phyloP scores from a whole-genome alignment of 371 early-diverging fungal genomes.

The Mucor sp. region DNA sequence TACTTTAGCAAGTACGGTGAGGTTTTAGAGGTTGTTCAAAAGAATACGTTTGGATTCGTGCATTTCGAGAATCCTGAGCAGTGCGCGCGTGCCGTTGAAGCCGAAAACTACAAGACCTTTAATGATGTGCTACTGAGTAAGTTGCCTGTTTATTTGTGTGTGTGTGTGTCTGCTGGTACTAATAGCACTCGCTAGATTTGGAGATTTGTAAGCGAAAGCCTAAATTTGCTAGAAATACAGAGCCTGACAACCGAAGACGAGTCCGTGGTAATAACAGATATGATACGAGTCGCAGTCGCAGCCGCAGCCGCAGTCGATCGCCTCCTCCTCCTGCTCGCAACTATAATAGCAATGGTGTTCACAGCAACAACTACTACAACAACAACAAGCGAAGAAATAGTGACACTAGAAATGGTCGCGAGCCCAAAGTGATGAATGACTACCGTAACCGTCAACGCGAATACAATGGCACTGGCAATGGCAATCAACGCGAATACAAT shows the following conservation, averaged over 20 bases:
- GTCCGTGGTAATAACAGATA: slow-evolving; percentile 6
- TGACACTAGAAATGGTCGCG: not conserved
- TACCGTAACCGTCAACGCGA: not conserved
- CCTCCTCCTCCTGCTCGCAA: not conserved
- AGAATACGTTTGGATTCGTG: slow-evolving; percentile 43
- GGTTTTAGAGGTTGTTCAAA: slow-evolving; percentile 42
- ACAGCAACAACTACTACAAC: not conserved
- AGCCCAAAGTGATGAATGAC: not conserved
- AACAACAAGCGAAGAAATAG: slow-evolving; percentile 5
- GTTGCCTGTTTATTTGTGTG: slow-evolving; percentile 9
- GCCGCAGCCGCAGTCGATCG: not conserved
- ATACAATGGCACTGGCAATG: too few relatives aligned
- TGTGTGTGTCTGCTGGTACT: not conserved
- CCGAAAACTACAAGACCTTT: slow-evolving; percentile 43
- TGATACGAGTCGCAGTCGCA: not conserved
- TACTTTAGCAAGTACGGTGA: slow-evolving; percentile 52
- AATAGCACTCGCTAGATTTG: slow-evolving; percentile 15
- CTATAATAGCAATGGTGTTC: not conserved
- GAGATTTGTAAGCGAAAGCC: slow-evolving; percentile 33
- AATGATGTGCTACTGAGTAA: slow-evolving; percentile 43
- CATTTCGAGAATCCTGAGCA: slow-evolving; percentile 43
- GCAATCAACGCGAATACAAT: not conserved
- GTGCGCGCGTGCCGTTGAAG: slow-evolving; percentile 43
- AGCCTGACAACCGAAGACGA: slow-evolving; percentile 2
- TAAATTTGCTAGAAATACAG: slow-evolving; percentile 24